Base-by-base conservation (phyloP, 2,329 filamentous ascomycete species). In the Arthrobotrys iridis region DNA sequence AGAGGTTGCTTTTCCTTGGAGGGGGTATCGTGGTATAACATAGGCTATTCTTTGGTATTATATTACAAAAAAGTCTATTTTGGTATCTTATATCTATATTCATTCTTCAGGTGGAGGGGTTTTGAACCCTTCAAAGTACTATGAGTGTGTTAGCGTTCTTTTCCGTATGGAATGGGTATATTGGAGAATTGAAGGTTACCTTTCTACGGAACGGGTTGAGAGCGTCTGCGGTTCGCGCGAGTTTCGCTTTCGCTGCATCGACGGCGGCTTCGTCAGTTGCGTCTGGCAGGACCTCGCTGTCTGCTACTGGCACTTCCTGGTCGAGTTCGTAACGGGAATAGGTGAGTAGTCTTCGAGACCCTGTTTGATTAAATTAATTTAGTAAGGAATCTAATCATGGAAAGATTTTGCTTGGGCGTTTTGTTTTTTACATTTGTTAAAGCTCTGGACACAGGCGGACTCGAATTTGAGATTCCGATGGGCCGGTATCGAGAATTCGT, bases 301-400 rank as follows among this genome's bases (percentile, higher is more conserved):
- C 35, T 20, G 28, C 50, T 3, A 18, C 13, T n/a, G 43, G 81
- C n/a, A 80, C 55, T 45, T 83, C 79, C n/a, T 81, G 59, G 24
- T 62, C 55, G 78, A 92, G 89, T 0, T 87, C 85, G 18, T 91
- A 83, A 60, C 93, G 87, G 46, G 88, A 86, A 82, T 98, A 98
- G 0, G 93, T 96, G 60, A 98, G 90, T 35, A 99, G 85, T 77
- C 93, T 87, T 73, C 95, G 88, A 18, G 93, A 95, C 95, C 93
- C 91, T 46, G 11, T 43, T 26, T 18, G 71, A 41, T 41, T 37
- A n/a, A n/a, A 22, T 43, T 35, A 33, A n/a, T n/a, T 50, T 35
- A 66, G 46, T 43, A 80, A 4, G 33, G 0, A n/a, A 24, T 4
- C 3, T 79, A 84, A 5, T 52, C 18, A 20, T 6, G 13, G 20